Evolutionary conservation across 2,329 filamentous ascomycete genomes (phyloP).

Genomic region (Ophiostoma piceae): DNA sequence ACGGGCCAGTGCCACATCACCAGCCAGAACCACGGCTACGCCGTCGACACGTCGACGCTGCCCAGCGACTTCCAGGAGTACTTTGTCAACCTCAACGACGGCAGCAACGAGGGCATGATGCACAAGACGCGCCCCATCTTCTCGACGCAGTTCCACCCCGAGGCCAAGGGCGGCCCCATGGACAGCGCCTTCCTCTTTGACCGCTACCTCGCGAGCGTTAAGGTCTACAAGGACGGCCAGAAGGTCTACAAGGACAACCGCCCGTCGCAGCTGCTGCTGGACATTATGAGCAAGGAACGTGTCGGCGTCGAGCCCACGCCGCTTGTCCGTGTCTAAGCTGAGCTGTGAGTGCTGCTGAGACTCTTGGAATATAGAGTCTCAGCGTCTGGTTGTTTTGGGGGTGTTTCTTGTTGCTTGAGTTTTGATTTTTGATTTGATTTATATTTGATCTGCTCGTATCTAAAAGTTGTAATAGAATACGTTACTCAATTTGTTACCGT

Average conservation of each 20-base stretch:
- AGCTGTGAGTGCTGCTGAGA: too few relatives aligned
- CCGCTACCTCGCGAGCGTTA: conserved; percentile 86
- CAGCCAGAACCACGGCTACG: conserved; percentile 97
- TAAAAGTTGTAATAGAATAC: background rate
- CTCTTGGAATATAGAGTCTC: conserved; percentile 4
- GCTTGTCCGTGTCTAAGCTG: conserved; percentile 33
- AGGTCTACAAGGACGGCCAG: conserved; percentile 81
- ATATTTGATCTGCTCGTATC: background rate
- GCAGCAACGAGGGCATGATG: conserved; percentile 95
- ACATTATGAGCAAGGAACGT: conserved; percentile 88
- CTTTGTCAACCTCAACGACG: conserved; percentile 97
- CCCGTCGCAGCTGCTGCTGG: conserved; percentile 80
- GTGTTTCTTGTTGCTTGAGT: background rate
- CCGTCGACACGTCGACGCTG: conserved; percentile 79
- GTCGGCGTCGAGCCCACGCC: conserved; percentile 75
- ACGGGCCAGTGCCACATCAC: conserved; percentile 98
- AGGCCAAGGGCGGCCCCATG: conserved; percentile 94
- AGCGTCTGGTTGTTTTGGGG: background rate
- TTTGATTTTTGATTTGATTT: background rate
- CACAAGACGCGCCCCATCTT: conserved; percentile 96
- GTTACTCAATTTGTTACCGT: background rate
- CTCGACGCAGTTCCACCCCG: conserved; percentile 97
- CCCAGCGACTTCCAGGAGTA: conserved; percentile 91
- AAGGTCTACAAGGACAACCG: conserved; percentile 76
- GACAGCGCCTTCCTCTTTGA: conserved; percentile 96